Base-by-base conservation (phyloP, 1,139 yeast genomes). In the Hyphopichia wangnamkhiaoensis region DNA sequence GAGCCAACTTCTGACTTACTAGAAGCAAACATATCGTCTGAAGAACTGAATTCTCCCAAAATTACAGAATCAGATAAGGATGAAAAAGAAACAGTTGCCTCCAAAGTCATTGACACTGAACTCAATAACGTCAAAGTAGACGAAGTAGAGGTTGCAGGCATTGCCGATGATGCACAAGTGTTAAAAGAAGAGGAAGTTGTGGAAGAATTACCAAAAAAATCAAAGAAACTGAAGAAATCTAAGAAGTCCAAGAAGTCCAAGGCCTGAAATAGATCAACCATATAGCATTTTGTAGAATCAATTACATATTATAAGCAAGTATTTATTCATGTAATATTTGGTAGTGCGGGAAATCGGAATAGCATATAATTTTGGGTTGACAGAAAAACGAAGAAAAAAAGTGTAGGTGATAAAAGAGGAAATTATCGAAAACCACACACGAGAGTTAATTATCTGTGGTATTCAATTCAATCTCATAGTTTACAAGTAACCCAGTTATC, bases 61-160 rank as follows among this genome's bases (percentile, higher is more conserved):
- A 35, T 32, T 34, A 29, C 38, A 34, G 44, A 47, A 37, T 34
- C 31, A 33, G 33, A 37, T 44, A 40, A 41, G 41, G 40, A 37
- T 40, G 38, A 40, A 40, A 54, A 50, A 37, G 39, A 38, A 35
- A 17, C 20, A 7, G 29, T 5, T n/a, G 16, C 23, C 5, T 12
- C 5, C 14, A 21, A 7, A 12, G 12, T 14, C 14, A 49, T 38
- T 42, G 43, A 29, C 17, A n/a, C 31, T 14, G 35, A 14, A 3
- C 12, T 5, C 15, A n/a, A 24, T n/a, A 48, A 54, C 37, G 44
- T 50, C 37, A 46, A 50, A 15, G 37, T 49, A 14, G 55, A 51
- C 26, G 47, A 49, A 24, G 50, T 51, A 12, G 52, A 52, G 14
- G 46, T 48, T 10, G 38, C 31, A 9, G 29, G 19, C 16, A 8